These are phyloP conservation scores for Pseudognaphalium luteoalbum DNA, from an alignment of 129 eudicot genomes.

Conservation along the genomic window DNA sequence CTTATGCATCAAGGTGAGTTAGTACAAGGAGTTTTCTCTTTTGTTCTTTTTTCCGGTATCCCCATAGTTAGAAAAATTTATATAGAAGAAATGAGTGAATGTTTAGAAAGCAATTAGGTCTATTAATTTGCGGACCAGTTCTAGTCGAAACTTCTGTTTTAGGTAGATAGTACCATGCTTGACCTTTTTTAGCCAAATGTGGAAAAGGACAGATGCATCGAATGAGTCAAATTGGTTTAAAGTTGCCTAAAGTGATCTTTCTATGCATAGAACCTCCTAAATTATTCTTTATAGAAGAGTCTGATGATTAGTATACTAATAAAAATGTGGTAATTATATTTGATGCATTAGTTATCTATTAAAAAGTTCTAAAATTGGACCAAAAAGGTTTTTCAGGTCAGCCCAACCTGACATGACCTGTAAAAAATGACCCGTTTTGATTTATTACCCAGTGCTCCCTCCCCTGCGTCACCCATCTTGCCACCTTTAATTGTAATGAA, in stretches of 20 bases:
- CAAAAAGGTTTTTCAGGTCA: background rate
- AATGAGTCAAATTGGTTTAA: background rate
- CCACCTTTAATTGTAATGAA: background rate
- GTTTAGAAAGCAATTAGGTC: too few species aligned
- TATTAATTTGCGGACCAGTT: too few species aligned
- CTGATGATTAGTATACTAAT: too few species aligned
- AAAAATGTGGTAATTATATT: too few species aligned
- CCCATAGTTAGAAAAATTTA: too few species aligned
- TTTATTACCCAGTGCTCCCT: background rate
- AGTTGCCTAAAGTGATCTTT: background rate
- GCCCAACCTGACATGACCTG: background rate
- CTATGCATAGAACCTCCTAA: background rate
- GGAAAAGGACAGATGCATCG: background rate
- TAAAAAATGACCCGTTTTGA: background rate
- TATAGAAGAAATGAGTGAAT: too few species aligned
- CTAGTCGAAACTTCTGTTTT: too few species aligned
- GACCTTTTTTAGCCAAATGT: background rate
- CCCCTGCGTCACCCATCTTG: background rate
- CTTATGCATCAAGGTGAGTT: slow-evolving; percentile 79
- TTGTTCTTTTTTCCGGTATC: too few species aligned
- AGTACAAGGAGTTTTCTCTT: background rate
- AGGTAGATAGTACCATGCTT: too few species aligned
- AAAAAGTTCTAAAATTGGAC: background rate
- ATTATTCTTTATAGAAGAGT: background rate
- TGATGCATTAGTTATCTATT: background rate